Evolutionary conservation across 1,139 yeast species (phyloP), one percentile per base, ranked within the genome.

Genomic region (Debaryomyces subglobosus): DNA sequence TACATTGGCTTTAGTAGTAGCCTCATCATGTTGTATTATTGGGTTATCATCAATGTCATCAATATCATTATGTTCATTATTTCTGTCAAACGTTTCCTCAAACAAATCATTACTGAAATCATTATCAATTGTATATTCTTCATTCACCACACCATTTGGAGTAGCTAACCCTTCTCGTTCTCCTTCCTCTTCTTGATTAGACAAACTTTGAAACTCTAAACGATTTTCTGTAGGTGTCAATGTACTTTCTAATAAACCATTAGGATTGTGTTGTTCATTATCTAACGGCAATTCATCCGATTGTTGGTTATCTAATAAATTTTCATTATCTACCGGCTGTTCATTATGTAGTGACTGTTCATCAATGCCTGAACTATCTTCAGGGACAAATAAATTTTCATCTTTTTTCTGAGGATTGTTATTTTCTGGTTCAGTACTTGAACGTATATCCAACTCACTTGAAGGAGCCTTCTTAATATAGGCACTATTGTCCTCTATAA

Each of bases 91-190:
- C 23, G 41, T 13, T 9, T 43, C 29, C 12, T 44, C 47, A 13
- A 47, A 32, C 20, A 40, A 30, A 21, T 38, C 34, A 10, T 29
- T 39, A 12, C 33, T 34, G 24, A 45, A 27, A 30, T 51, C 54
- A 39, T 58, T 49, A 15, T 53, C 59, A 6, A 59, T 33, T 1
- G 60, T 59, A 39, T 59, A 60, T 39, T 60, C 63, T 38, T 59
- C 64, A 18, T 54, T 61, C 3, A 60, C 55, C 5, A 60, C 47
- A n/a, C 55, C 54, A 18, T 54, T 49, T 3, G 56, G 50, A 10
- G 53, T 43, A 20, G 25, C 25, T 38, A 12, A 12, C 8, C 16
- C 20, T 8, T 29, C 32, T 12, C 10, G 15, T 8, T 5, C 5
- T 6, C 8, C 20, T 8, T 9, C 6, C 21, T n/a, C 10, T 9